Percentiles rank a stretch among this genome's conserved stretches.
Conservation (phyloP, 768 basidiomycete species). For the Trametes cingulata region DNA sequence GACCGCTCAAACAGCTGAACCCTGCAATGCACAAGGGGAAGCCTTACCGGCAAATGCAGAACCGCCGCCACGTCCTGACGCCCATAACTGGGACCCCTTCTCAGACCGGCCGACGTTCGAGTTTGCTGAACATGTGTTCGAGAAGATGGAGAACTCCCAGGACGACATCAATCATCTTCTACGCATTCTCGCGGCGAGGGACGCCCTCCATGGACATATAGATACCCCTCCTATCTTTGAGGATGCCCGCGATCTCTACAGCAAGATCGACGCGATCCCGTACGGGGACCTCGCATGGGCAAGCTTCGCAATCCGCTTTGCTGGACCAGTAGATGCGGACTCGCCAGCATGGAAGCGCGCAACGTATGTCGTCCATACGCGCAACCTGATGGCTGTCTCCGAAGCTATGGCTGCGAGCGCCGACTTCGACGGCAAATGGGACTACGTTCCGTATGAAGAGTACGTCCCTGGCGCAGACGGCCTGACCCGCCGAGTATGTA, state of each 20-base stretch:
- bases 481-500: slow-evolving; percentile 28
- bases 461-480: slow-evolving; percentile 28
- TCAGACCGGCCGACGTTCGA: slow-evolving; percentile 19
- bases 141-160: not conserved
- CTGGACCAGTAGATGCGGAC: slow-evolving; percentile 24
- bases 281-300: slow-evolving; percentile 31
- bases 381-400: slow-evolving; percentile 32
- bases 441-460: slow-evolving; percentile 34
- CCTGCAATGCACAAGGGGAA: too few relatives aligned
- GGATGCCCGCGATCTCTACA: slow-evolving; percentile 18
- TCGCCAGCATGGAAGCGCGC: slow-evolving; percentile 35
- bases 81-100: slow-evolving; percentile 21
- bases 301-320: slow-evolving; percentile 22
- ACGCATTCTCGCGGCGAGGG: not conserved
- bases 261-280: slow-evolving; percentile 29
- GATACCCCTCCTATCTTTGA: not conserved
- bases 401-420: slow-evolving; percentile 36
- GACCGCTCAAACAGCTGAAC: too few relatives aligned
- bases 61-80: slow-evolving; percentile 2
- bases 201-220: not conserved
- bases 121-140: slow-evolving; percentile 8
- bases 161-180: slow-evolving; percentile 19
- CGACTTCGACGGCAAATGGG: slow-evolving; percentile 36
- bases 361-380: slow-evolving; percentile 36
- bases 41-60: too few relatives aligned